phyloP scores from a whole-genome alignment of 2,329 filamentous ascomycete species.

The Paecilomyces niveus region DNA sequence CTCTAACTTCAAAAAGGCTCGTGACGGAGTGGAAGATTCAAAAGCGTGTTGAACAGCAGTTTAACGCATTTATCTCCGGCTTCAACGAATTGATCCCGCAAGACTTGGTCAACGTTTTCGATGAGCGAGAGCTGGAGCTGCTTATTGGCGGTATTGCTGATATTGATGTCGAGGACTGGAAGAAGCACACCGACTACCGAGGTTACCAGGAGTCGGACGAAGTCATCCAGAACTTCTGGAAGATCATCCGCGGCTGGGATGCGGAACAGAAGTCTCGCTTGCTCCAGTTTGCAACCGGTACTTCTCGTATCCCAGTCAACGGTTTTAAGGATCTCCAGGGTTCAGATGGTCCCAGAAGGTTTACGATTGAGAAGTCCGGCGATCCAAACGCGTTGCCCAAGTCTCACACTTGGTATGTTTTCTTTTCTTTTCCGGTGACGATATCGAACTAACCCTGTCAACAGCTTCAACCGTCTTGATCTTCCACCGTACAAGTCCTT shows the following conservation, averaged over 20 bases:
- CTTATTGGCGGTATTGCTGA: constrained; percentile 99
- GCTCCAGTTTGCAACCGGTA: constrained; percentile 94
- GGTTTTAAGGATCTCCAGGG: constrained; percentile 99
- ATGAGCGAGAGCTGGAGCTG: constrained; percentile 92
- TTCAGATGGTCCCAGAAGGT: constrained; percentile 87
- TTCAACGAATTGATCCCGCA: constrained; percentile 97
- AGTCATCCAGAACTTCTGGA: constrained; percentile 98
- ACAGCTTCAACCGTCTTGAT: constrained; percentile 93
- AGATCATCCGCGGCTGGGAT: constrained; percentile 89
- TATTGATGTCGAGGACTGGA: constrained; percentile 99
- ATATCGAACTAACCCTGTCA: constrained; percentile 13
- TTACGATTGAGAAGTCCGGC: constrained; percentile 97
- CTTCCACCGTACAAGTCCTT: constrained; percentile 86
- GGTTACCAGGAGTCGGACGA: constrained; percentile 97
- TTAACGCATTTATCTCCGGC: constrained; percentile 93
- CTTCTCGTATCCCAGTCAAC: constrained; percentile 95
- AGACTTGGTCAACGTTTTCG: constrained; percentile 96
- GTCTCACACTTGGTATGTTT: constrained; percentile 87
- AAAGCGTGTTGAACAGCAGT: constrained; percentile 96
- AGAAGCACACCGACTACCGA: constrained; percentile 99
- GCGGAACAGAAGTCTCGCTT: constrained; percentile 96
- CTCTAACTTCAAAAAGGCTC: constrained; percentile 43
- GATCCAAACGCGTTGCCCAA: constrained; percentile 88
- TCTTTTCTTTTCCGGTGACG: not conserved
- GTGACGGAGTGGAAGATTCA: constrained; percentile 99